Conservation (phyloP, 2,329 filamentous ascomycete species). For the Monosporascus sp. region DNA sequence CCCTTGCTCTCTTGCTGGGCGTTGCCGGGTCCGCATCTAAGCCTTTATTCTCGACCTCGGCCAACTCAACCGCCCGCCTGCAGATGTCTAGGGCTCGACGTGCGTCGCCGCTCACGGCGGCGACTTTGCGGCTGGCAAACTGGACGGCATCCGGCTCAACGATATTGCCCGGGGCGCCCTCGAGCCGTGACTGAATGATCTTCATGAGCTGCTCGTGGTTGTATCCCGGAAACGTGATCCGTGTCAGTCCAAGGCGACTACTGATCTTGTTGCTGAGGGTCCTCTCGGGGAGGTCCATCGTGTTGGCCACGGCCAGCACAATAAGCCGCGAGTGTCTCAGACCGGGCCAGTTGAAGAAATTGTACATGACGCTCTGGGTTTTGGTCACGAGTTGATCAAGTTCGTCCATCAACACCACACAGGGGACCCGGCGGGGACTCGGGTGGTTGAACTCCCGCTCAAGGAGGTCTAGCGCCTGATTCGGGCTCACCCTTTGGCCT, state of each 20-base stretch:
- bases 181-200: constrained; percentile 90
- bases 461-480: constrained; percentile 84
- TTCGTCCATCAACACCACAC: constrained; percentile 97
- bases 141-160: constrained; percentile 92
- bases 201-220: constrained; percentile 96
- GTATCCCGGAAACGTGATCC: constrained; percentile 96
- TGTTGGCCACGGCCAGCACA: constrained; percentile 95
- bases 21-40: constrained; percentile 45
- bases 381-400: constrained; percentile 95
- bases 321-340: constrained; percentile 87
- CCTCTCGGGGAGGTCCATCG: constrained; percentile 94
- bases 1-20: constrained; percentile 50
- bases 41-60: constrained; percentile 61
- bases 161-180: constrained; percentile 81
- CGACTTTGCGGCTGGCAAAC: constrained; percentile 94
- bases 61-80: constrained; percentile 87
- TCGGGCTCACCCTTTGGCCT: constrained; percentile 84
- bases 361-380: constrained; percentile 99
- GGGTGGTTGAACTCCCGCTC: constrained; percentile 91
- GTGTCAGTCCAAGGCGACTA: constrained; percentile 79
- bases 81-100: constrained; percentile 92
- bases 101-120: constrained; percentile 91
- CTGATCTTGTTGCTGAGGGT: constrained; percentile 98
- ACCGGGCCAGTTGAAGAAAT: constrained; percentile 99
- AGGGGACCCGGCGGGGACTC: constrained; percentile 83